Conservation (phyloP, 164 flowering plant species). For the Litsea cubeba region DNA sequence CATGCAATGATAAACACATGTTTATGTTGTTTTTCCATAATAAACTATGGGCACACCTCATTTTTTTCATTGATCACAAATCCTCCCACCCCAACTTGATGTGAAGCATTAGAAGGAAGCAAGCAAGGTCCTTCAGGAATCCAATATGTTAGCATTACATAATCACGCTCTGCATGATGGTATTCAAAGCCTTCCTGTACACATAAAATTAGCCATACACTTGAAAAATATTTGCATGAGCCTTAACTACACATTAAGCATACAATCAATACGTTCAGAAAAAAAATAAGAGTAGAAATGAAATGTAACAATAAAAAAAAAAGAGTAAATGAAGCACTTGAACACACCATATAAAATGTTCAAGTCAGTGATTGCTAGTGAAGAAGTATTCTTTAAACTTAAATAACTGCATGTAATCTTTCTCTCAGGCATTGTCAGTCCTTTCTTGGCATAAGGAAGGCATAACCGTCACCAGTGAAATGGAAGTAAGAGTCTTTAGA, state of each 20-base stretch:
- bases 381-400: no score
- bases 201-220: not conserved
- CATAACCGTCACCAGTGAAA: no score
- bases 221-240: no score
- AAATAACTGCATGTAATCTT: no score
- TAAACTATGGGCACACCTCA: conserved; percentile 45
- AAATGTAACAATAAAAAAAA: not conserved
- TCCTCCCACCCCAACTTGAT: conserved; percentile 91
- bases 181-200: conserved; percentile 81
- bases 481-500: no score
- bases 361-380: no score
- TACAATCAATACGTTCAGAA: not conserved
- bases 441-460: no score
- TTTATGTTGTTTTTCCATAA: not conserved
- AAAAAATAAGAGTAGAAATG: no score
- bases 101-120: conserved; percentile 90
- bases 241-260: no score
- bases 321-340: not conserved
- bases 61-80: conserved; percentile 74
- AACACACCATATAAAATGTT: not conserved
- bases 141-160: conserved; percentile 90
- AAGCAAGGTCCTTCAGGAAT: conserved; percentile 72
- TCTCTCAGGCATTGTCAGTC: no score
- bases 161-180: conserved; percentile 83
- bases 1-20: not conserved